Percentiles rank a stretch among this genome's conserved stretches.
These are phyloP conservation scores for Elsinoe australis DNA, from an alignment of 2,329 filamentous ascomycete genomes.

Conservation along the genomic window DNA sequence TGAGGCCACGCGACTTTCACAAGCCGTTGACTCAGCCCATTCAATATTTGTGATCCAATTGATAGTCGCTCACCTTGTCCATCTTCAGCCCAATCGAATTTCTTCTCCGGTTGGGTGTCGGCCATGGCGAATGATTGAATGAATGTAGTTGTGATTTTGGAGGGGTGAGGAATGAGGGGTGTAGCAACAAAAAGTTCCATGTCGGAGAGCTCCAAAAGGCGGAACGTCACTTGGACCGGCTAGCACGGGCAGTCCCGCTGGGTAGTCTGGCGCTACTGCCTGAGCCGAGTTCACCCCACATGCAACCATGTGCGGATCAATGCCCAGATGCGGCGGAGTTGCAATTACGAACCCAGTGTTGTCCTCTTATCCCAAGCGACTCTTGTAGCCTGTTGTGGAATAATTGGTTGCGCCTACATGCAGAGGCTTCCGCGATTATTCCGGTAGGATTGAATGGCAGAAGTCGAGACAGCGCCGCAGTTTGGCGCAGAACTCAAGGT, in stretches of 20 bases:
- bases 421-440: too few species aligned
- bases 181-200: slow-evolving; percentile 5
- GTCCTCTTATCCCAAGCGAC: too few species aligned
- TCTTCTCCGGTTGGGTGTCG: slow-evolving; percentile 17
- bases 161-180: slow-evolving; percentile 4
- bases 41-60: neutral
- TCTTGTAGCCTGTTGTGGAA: too few species aligned
- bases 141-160: slow-evolving; percentile 1
- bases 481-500: slow-evolving; percentile 96
- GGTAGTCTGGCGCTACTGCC: neutral
- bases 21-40: too few species aligned
- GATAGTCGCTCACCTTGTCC: slow-evolving; percentile 19
- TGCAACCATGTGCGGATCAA: neutral
- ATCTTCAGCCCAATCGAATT: slow-evolving; percentile 32
- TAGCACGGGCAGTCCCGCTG: slow-evolving; percentile 1
- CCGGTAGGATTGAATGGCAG: slow-evolving; percentile 54
- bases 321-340: neutral
- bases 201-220: neutral
- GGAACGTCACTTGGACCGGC: slow-evolving; percentile 8
- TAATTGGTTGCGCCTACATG: too few species aligned
- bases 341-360: too few species aligned
- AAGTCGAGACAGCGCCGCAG: slow-evolving; percentile 72
- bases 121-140: neutral
- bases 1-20: too few species aligned
- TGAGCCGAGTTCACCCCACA: slow-evolving; percentile 8